Conservation (phyloP, 169 alveolate genomes). For the Eimeria sp. region DNA sequence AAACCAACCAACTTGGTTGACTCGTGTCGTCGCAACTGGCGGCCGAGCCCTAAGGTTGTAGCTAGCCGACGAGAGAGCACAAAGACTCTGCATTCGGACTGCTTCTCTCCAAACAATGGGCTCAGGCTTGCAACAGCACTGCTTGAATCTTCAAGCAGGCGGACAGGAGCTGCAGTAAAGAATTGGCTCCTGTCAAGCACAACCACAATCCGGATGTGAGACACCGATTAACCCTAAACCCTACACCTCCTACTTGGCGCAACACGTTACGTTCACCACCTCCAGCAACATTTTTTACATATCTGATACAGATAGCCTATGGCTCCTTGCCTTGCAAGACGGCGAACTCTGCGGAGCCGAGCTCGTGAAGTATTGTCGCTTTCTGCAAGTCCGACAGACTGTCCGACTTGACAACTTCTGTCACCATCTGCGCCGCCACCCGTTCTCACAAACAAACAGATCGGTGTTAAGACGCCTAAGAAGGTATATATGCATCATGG, state of each 20-base stretch:
- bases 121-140: conserved; percentile 42
- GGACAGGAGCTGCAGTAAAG: conserved; percentile 60
- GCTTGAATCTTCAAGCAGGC: conserved; percentile 65
- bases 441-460: neutral
- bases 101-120: neutral
- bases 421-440: conserved; percentile 61
- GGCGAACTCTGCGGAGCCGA: conserved; percentile 78
- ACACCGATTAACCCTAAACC: neutral
- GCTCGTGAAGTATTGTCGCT: conserved; percentile 74
- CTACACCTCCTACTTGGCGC: too few relatives aligned
- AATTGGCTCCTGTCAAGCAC: conserved; percentile 24
- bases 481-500: too few relatives aligned
- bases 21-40: too few relatives aligned
- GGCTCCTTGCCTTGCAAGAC: conserved; percentile 72
- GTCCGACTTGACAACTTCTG: conserved; percentile 56
- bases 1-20: too few relatives aligned
- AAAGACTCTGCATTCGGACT: neutral
- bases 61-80: neutral
- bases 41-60: neutral
- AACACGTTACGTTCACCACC: too few relatives aligned
- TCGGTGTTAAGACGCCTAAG: neutral
- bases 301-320: neutral
- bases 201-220: neutral
- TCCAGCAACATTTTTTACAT: too few relatives aligned
- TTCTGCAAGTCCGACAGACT: conserved; percentile 74